Base-by-base conservation (phyloP, 1,284 basidiomycete species). In the Trichosporon faecale region DNA sequence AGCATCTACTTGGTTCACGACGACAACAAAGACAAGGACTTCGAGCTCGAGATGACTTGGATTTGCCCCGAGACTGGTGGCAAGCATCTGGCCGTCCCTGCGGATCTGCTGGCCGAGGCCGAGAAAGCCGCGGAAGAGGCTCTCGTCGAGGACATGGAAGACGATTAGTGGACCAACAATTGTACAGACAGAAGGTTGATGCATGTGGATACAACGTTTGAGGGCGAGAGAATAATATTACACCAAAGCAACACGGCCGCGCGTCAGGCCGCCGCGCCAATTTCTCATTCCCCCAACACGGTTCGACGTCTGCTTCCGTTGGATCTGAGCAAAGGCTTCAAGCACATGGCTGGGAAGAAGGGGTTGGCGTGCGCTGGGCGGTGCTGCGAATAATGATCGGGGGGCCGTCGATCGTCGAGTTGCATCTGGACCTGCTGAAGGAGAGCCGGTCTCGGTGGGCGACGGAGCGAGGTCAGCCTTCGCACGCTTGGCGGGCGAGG, bases 1-100 rank as follows among this genome's bases (percentile, higher is more conserved):
- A 98, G 95, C 81, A 96, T 99, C 81, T 95, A 98, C 85, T 89
- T 95, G 69, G 95, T 97, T 16, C 97, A 99, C 80, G 96, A 99
- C 75, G 97, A 99, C 74, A 83, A 83, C 77, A 82, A 83, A 72
- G 85, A 92, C 70, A 98, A 98, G 83, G 96, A 99, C 85, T 99
- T 99, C 77, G 97, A 99, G 83, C 88, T 99, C 27, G 97, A 99
- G 84, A 89, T 99, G 87, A 93, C 95, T 46, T 99, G 97, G 97
- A 89, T 98, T 71, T 90, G 94, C 33, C 87, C 90, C 31, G 94
- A 97, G 84, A 93, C 92, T 25, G 89, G 91, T 31, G 89, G 89
- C 64, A 84, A 90, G 67, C 95, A 98, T 82, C 85, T 88, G 35
- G 87, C 89, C 14, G 93, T 99, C 67, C 96, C 96, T 35, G 88